Evolutionary conservation across 225 moss, liverwort and hornwort species (phyloP), one percentile per base, ranked within the genome.

Genomic region (Polytrichum formosum): DNA sequence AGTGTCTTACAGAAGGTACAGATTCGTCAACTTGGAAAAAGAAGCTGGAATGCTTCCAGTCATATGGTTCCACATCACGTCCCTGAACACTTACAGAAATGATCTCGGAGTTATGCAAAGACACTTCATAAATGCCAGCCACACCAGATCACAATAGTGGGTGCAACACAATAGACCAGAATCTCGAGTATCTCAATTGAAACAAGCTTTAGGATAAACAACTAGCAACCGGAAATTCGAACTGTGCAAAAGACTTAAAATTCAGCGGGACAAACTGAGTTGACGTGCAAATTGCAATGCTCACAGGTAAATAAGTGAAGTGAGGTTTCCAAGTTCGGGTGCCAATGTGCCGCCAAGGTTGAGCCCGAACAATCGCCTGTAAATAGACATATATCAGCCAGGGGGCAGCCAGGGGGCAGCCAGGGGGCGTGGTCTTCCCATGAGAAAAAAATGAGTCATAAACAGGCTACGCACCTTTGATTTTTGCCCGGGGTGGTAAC

Each of bases 11-110:
- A 96, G 83, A 18, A 96, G 81, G 25, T 27, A 7, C 66, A 96
- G 3, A 6, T 20, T 90, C 17, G 3, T 77, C 85, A 93, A 33
- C 28, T 71, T 82, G 23, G 88, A 90, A 19, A 96, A 72, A 1
- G 83, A 64, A 9, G 79, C 26, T 13, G 93, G 95, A 73, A 96
- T 88, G 72, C 73, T 77, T 55, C 93, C 95, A 5, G 73, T 80
- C 79, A 96, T 67, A 3, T 22, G n/a, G 75, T 96, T 96, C 96
- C 96, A 93, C 93, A 93, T 93, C 64, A 96, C 88, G 26, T 96
- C 90, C 67, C 95, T 95, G 81, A 22, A 16, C 68, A 60, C 4
- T 46, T 46, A 46, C 13, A 30, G 27, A 56, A 27, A 30, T 31
- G 29, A 58, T 27, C 28, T 16, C 26, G 16, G 19, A 20, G 18